phyloP scores from a whole-genome alignment of 2,329 filamentous ascomycete species.

The Ophiostoma angusticollis region DNA sequence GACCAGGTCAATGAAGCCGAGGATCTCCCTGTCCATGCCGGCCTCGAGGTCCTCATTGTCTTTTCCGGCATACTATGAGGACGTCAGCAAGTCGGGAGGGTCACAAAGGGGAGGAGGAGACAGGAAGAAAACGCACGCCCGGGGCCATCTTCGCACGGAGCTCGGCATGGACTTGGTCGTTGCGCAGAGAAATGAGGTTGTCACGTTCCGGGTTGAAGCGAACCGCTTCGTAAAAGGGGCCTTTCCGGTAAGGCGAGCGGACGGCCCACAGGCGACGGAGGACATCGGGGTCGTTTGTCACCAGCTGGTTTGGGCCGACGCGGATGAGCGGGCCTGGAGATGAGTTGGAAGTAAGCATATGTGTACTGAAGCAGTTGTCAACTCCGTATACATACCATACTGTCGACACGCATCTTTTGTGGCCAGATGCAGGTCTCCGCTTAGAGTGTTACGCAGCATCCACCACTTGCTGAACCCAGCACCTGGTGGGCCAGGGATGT shows the following conservation, averaged over 20 bases:
- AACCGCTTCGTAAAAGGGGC: constrained; percentile 25
- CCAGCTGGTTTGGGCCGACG: constrained; percentile 18
- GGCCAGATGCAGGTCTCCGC: constrained; percentile 17
- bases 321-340: constrained; percentile 16
- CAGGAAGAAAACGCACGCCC: constrained; percentile 22
- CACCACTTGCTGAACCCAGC: constrained; percentile 18
- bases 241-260: constrained; percentile 25
- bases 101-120: not conserved
- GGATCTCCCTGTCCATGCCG: constrained; percentile 16
- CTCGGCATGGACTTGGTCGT: constrained; percentile 23
- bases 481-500: constrained; percentile 17
- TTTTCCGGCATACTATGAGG: constrained; percentile 18
- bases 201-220: constrained; percentile 25
- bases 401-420: constrained; percentile 16
- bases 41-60: constrained; percentile 18
- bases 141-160: constrained; percentile 32
- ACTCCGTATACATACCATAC: constrained; percentile 16
- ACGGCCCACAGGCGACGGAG: constrained; percentile 21
- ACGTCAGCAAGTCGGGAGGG: not conserved
- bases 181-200: constrained; percentile 23
- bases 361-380: not conserved
- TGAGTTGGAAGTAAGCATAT: not conserved
- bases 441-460: constrained; percentile 19
- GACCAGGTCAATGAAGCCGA: constrained; percentile 26
- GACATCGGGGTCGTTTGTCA: constrained; percentile 18